Conservation (phyloP, 2,329 filamentous ascomycete species). For the Tolypocladium amazonense region DNA sequence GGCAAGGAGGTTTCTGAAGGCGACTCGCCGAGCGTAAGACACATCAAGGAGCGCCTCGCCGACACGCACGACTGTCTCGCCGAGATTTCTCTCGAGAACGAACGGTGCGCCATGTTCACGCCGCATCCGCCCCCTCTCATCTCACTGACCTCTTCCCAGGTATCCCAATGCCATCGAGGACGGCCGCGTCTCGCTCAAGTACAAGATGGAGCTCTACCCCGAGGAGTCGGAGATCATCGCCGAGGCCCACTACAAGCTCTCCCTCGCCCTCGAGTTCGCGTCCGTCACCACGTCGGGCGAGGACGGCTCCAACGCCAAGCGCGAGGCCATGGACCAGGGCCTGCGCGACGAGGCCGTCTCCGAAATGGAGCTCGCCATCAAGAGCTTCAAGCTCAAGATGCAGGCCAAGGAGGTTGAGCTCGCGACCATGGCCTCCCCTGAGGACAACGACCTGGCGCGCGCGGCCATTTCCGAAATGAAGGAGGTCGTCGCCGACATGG, state of each 20-base stretch:
- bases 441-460: slow-evolving; percentile 54
- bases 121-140: neutral
- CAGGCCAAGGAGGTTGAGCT: slow-evolving; percentile 59
- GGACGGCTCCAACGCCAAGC: slow-evolving; percentile 33
- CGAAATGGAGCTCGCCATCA: slow-evolving; percentile 65
- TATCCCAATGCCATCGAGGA: slow-evolving; percentile 84
- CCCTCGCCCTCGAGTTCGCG: slow-evolving; percentile 86
- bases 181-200: slow-evolving; percentile 62
- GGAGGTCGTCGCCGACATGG: slow-evolving; percentile 70
- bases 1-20: slow-evolving; percentile 30
- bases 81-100: slow-evolving; percentile 95
- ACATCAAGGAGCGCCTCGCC: slow-evolving; percentile 75
- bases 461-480: slow-evolving; percentile 61
- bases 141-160: slow-evolving; percentile 22
- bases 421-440: slow-evolving; percentile 48
- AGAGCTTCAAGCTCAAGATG: slow-evolving; percentile 60
- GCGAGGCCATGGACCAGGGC: slow-evolving; percentile 50
- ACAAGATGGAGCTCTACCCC: slow-evolving; percentile 71
- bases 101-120: slow-evolving; percentile 42
- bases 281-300: slow-evolving; percentile 57
- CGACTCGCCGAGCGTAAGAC: slow-evolving; percentile 33
- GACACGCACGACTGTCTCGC: slow-evolving; percentile 91
- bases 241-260: slow-evolving; percentile 94
- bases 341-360: slow-evolving; percentile 60
- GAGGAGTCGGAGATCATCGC: slow-evolving; percentile 77